Base-by-base conservation (phyloP, 106 monocot genomes). In the Vanilla planifolia region DNA sequence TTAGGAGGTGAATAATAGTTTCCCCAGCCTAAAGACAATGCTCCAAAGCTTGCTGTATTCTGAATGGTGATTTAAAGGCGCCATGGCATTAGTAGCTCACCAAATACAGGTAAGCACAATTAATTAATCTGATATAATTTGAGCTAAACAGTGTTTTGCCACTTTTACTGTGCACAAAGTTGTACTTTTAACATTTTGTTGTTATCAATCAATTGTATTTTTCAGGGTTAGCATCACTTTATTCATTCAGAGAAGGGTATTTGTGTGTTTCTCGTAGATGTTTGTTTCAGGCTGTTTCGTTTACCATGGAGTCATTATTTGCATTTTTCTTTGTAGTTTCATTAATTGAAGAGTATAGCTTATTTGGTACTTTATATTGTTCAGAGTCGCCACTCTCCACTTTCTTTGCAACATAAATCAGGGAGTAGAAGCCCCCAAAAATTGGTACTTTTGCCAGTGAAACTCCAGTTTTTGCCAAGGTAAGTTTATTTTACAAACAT, bases 401-500 rank as follows among this genome's bases (percentile, higher is more conserved):
- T 35, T 6, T 57, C 16, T 57, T 36, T 21, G 57, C 19, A 35
- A 36, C 35, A 26, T 57, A 34, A 19, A 36, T 16, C 33, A 57
- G 33, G 57, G 2, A 57, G 15, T 30, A 30, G 30, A 53, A 15
- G 30, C 30, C 15, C 32, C 30, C n/a, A n/a, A 53, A 57, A 19
- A 34, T 57, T 17, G 21, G 21, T 20, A 34, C 57, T 34, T 57
- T 57, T 36, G 35, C 57, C 36, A 57, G 33, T 33, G 35, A 57
- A 57, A 36, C 21, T 34, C 8, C 17, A 35, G 57, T 28, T 36
- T 17, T 57, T 19, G 34, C 57, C 35, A 19, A 57, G 57, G 57
- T 57, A 57, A 20, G 5, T 57, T 55, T 55, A 23, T 32, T 57
- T 57, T 53, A 53, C 53, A 32, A 53, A 30, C 30, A 53, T 53